Percentiles rank a stretch among this genome's conserved stretches.
Evolutionary conservation across 2,329 filamentous ascomycete species (phyloP).

Genomic region (Cylindrodendrum hubeiense): DNA sequence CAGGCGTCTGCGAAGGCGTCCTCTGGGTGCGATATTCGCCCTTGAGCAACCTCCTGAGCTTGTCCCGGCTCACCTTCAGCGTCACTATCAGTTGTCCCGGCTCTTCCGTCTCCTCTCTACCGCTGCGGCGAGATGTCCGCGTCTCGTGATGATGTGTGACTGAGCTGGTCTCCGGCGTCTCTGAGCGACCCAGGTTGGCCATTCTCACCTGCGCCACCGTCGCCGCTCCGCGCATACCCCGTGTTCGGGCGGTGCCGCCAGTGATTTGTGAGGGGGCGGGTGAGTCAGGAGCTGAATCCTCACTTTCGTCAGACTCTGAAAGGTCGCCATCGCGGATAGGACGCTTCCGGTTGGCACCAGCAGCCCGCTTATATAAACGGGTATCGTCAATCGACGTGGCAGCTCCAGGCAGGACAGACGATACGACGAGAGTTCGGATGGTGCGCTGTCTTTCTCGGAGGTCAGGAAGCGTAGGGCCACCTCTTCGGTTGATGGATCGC

Average conservation of each 20-base stretch:
- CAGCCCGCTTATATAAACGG: conserved; percentile 84
- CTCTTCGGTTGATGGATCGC: conserved; percentile 91
- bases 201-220: conserved; percentile 89
- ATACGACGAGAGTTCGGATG: conserved; percentile 91
- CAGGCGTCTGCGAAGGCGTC: conserved; percentile 51
- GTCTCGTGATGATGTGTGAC: conserved; percentile 76
- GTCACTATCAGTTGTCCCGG: conserved; percentile 78
- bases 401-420: conserved; percentile 90
- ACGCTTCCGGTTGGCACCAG: conserved; percentile 70
- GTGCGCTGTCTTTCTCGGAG: conserved; percentile 95
- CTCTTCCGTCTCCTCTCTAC: conserved; percentile 85
- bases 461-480: conserved; percentile 93
- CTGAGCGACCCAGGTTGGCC: conserved; percentile 83
- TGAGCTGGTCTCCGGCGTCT: conserved; percentile 83
- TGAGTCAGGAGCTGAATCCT: conserved; percentile 89
- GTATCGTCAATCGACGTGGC: conserved; percentile 85
- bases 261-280: conserved; percentile 80
- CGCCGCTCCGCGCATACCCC: conserved; percentile 90
- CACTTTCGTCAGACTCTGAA: conserved; percentile 92
- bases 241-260: conserved; percentile 83
- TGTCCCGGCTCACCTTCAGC: conserved; percentile 79
- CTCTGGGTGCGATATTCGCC: conserved; percentile 61
- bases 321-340: conserved; percentile 72
- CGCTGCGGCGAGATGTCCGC: conserved; percentile 70
- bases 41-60: conserved; percentile 74